Evolutionary conservation across 2,329 filamentous ascomycete genomes (phyloP), one percentile per base, ranked within the genome.

Genomic region (Berkeleyomyces basicola): DNA sequence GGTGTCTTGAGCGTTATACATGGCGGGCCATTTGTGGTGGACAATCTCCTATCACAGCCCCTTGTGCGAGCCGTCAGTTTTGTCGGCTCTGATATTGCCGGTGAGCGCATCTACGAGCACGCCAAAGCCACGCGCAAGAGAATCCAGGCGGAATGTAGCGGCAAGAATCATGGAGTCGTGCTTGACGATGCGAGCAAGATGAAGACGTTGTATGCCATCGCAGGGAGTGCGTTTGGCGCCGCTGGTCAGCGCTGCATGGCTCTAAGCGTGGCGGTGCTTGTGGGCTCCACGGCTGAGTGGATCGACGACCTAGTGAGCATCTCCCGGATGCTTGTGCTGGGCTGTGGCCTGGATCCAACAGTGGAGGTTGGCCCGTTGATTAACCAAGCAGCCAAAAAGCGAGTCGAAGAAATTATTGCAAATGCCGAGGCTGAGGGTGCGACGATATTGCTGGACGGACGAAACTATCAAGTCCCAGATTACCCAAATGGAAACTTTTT

Each of bases 1-100:
- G 87, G 87, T 36, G 86, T 90, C 5, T 74, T 90, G 67, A 90
- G 89, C 70, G 78, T 90, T 61, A 68, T 90, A 23, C 87, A 87
- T 58, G 88, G 87, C 1, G 37, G 61, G 64, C 39, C 65, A 58
- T 9, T 86, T 82, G 83, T 83, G 47, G 73, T 86, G 58, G 84
- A 81, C 71, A 79, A 85, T 66, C 76, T 92, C 4, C 82, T 84
- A 0, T 75, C 78, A 33, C 87, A 91, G 71, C 77, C 82, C 63
- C 79, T 81, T 55, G 80, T 92, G 37, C 82, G 87, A 67, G 88
- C 86, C 68, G 77, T 92, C 58, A 84, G 84, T 1, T 93, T 93
- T 67, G 92, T 88, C 0, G 88, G 88, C 39, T 87, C 82, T 5
- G 86, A 84, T 1, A 77, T 77, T 2, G 89, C 87, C 0, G 88